A percentile compares a stretch with the other conserved stretches of the same genome.
Conservation (phyloP, 805 yeast genomes). For the Jamesozyma rosinii region DNA sequence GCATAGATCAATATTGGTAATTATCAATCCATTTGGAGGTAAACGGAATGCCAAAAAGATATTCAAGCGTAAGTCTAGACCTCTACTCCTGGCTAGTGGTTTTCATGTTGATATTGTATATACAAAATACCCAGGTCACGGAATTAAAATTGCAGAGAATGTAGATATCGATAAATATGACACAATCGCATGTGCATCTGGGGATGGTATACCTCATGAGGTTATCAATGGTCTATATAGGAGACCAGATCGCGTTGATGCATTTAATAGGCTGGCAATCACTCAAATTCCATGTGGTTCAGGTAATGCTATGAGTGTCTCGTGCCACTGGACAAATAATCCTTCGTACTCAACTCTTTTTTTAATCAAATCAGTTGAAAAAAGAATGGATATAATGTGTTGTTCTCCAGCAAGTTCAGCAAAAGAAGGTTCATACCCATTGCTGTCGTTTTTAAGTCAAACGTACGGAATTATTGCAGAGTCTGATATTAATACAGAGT, state of each 20-base stretch:
- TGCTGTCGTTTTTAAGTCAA: slow-evolving; percentile 74
- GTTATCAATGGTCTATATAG: slow-evolving; percentile 77
- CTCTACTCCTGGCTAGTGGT: slow-evolving; percentile 64
- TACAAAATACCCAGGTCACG: slow-evolving; percentile 69
- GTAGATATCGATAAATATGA: slow-evolving; percentile 54
- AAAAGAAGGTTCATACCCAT: slow-evolving; percentile 28
- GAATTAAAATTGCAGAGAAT: slow-evolving; percentile 54
- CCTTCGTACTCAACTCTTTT: slow-evolving; percentile 63
- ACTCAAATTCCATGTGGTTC: slow-evolving; percentile 94
- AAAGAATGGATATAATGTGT: slow-evolving; percentile 75
- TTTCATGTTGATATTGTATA: slow-evolving; percentile 45
- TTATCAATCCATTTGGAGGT: slow-evolving; percentile 90
- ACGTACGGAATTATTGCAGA: slow-evolving; percentile 90
- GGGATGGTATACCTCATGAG: slow-evolving; percentile 95
- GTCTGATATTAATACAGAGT: slow-evolving; percentile 87
- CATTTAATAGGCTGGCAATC: slow-evolving; percentile 56
- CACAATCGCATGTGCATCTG: slow-evolving; percentile 82
- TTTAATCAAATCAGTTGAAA: slow-evolving; percentile 58
- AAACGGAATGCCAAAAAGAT: slow-evolving; percentile 60
- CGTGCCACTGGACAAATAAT: slow-evolving; percentile 66
- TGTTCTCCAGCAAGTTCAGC: slow-evolving; percentile 45
- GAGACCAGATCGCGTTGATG: slow-evolving; percentile 54
- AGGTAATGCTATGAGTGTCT: slow-evolving; percentile 84
- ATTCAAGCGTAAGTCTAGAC: slow-evolving; percentile 51
- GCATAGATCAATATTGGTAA: slow-evolving; percentile 45